Base-by-base conservation (phyloP, 805 yeast genomes). In the Hanseniaspora occidentalis region DNA sequence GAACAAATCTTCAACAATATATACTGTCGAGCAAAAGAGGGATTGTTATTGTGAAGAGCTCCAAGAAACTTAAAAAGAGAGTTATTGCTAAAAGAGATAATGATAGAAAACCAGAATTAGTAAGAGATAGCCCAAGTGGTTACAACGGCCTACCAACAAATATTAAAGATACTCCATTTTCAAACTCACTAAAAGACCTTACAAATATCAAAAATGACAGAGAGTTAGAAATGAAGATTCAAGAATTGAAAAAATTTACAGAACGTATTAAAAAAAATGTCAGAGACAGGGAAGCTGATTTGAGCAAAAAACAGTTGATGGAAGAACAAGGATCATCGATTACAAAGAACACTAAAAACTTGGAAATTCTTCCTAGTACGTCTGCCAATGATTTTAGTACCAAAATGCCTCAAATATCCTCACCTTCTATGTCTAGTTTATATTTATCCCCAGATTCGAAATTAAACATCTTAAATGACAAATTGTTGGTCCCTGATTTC, bases 211-310 rank as follows among this genome's bases (percentile, higher is more conserved):
- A 29, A 8, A 29, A 14, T 18, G 18, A 54, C 58, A 3, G 49
- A 49, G 31, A 47, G 43, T 27, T 33, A 55, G 13, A 46, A 47
- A 27, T 44, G 45, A 14, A 51, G 46, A 36, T 41, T 49, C n/a
- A 45, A 45, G 26, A 35, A 39, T 25, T 42, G 48, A 8, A 50
- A 45, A 23, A 43, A 31, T 35, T 35, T 6, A 33, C 22, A 5
- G 36, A 17, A 19, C 13, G 33, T 8, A 19, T 33, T 33, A 19
- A 20, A 33, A 18, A 33, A 8, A 33, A 3, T 7, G 36, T 14
- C 33, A 29, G 17, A 29, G 16, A 17, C 5, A 21, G 22, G 21
- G 36, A 33, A 7, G 16, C 22, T 18, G n/a, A n/a, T n/a, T n/a
- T n/a, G n/a, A n/a, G n/a, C n/a, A n/a, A n/a, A n/a, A n/a, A n/a